Base-by-base conservation (phyloP, 1,284 basidiomycete species). In the Pseudozyma hubeiensis region DNA sequence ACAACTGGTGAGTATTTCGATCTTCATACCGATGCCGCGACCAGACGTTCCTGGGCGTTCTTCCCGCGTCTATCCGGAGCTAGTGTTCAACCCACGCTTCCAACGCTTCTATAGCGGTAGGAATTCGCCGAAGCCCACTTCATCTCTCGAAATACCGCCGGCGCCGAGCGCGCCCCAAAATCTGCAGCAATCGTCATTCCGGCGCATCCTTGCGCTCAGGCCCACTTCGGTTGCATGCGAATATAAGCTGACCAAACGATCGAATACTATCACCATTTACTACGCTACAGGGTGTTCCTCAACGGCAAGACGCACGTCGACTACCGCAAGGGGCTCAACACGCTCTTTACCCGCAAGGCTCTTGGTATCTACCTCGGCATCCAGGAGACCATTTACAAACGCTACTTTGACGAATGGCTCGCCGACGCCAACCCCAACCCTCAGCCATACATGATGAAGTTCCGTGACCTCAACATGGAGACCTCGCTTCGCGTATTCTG, bases 381-480 rank as follows among this genome's bases (percentile, higher is more conserved):
- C 56, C 94, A 97, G 87, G 96, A 99, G 84, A 78, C 85, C 55
- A 92, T 97, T 80, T 89, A 94, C 79, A 91, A 92, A 77, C 88
- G 90, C 76, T 90, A 93, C 85, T 89, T 94, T 80, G 84, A 86
- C 50, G 78, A 87, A 76, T 76, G 85, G 85, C 49, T 85, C 35
- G 60, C 64, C 46, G 80, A 84, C 65, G 53, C 75, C 30, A 72
- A 78, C 57, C 77, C 75, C 19, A 63, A 74, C 30, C 64, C 82
- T 4, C 72, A 83, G 72, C 81, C 81, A 10, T 85, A 95, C 87
- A 97, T 97, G 94, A 91, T 92, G 89, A 89, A 88, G 37, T 91
- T 93, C 84, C 93, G 97, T 66, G 90, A 92, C 83, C 88, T 97
- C 76, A 99, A 99, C 88, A 98, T 99, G 95, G 92, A 95, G 76